Percentiles rank a stretch among this genome's conserved stretches.
phyloP scores from a whole-genome alignment of 768 basidiomycete species.

The Tremella mesenterica region DNA sequence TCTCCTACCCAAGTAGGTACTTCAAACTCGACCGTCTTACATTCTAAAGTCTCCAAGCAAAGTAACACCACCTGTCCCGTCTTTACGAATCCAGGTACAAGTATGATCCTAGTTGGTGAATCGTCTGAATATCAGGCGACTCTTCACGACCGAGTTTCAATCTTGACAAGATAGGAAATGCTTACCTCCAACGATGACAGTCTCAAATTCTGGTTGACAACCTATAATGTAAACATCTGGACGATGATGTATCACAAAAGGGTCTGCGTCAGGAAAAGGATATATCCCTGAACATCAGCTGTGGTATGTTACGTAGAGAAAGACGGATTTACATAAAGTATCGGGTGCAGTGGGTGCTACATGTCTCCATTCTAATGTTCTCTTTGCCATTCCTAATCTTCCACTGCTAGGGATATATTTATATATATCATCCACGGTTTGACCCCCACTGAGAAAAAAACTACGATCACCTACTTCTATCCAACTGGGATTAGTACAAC shows the following conservation, averaged over 20 bases:
- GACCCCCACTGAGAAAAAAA: slow-evolving; percentile 78
- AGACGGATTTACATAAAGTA: slow-evolving; percentile 57
- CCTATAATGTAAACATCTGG: slow-evolving; percentile 91
- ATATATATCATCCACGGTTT: slow-evolving; percentile 88
- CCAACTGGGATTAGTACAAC: slow-evolving; percentile 86
- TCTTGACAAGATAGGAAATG: no score
- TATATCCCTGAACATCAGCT: slow-evolving; percentile 61
- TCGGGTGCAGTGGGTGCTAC: slow-evolving; percentile 98
- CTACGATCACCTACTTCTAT: slow-evolving; percentile 55
- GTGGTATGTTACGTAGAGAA: not conserved
- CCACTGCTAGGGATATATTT: slow-evolving; percentile 68
- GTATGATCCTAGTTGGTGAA: slow-evolving; percentile 54
- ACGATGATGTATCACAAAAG: slow-evolving; percentile 75
- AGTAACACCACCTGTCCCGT: slow-evolving; percentile 71
- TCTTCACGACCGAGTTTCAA: no score
- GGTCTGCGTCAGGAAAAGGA: slow-evolving; percentile 77
- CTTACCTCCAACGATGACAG: slow-evolving; percentile 55
- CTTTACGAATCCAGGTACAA: slow-evolving; percentile 70
- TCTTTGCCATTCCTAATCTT: slow-evolving; percentile 63
- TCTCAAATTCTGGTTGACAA: slow-evolving; percentile 74
- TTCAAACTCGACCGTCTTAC: slow-evolving; percentile 40
- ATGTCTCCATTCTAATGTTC: slow-evolving; percentile 85
- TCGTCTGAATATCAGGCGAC: no score
- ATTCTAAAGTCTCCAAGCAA: slow-evolving; percentile 64
- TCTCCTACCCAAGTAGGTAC: slow-evolving; percentile 40